Conservation (phyloP, 1,139 yeast species). For the Lizanozyma gosingica region DNA sequence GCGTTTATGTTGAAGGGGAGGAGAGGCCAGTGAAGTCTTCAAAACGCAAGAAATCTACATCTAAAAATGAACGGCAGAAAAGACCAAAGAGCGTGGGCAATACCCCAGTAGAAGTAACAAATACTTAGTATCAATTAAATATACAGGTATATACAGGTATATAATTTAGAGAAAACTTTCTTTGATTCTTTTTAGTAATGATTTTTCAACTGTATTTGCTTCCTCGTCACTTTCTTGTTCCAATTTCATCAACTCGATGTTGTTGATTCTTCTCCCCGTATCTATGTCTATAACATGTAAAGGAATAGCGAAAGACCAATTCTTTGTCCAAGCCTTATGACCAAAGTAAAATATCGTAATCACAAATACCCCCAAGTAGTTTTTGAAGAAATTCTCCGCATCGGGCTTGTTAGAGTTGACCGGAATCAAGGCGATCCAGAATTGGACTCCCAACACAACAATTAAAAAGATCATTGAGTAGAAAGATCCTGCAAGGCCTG, state of each 20-base stretch:
- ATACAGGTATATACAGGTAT: too few relatives aligned
- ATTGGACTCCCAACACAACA: constrained; percentile 29
- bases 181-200: too few relatives aligned
- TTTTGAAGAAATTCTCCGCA: constrained; percentile 27
- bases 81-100: constrained; percentile 2
- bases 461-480: constrained; percentile 23
- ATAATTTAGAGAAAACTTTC: too few relatives aligned
- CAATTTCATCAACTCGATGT: constrained; percentile 14
- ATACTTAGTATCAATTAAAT: too few relatives aligned
- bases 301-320: constrained; percentile 22
- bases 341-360: constrained; percentile 23
- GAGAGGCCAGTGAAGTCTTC: constrained; percentile 50
- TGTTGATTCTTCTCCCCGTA: constrained; percentile 23
- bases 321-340: constrained; percentile 24
- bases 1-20: constrained; percentile 78
- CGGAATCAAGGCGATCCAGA: constrained; percentile 35
- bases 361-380: constrained; percentile 28
- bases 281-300: constrained; percentile 24
- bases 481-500: constrained; percentile 30
- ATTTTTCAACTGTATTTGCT: too few relatives aligned
- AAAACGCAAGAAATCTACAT: constrained; percentile 17
- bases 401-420: constrained; percentile 17
- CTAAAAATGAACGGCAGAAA: constrained; percentile 29
- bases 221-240: constrained; percentile 18
- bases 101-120: too few relatives aligned